A percentile compares a stretch with the other conserved stretches of the same genome.
Conservation (phyloP, 805 yeast genomes). For the Kurtzmaniella cleridarum region DNA sequence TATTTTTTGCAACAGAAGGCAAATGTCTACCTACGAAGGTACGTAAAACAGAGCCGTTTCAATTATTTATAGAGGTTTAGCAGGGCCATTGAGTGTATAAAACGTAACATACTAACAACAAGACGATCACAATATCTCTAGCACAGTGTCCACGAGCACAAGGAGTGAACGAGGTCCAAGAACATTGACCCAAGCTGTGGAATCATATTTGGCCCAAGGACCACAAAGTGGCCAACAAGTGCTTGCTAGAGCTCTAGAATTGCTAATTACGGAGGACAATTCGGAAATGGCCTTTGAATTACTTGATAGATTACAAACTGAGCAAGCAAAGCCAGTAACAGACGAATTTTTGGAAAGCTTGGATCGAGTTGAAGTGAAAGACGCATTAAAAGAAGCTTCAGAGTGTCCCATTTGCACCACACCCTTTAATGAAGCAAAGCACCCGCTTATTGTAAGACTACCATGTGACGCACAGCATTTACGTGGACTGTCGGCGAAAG, state of each 20-base stretch:
- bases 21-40: slow-evolving; percentile 44
- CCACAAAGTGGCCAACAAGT: slow-evolving; percentile 13
- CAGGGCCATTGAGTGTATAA: no score
- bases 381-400: slow-evolving; percentile 44
- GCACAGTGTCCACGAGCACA: slow-evolving; percentile 5
- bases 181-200: slow-evolving; percentile 1
- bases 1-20: not conserved
- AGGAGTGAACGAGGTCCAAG: slow-evolving; percentile 6
- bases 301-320: slow-evolving; percentile 15
- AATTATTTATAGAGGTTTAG: no score
- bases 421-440: slow-evolving; percentile 62
- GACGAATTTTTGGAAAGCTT: slow-evolving; percentile 70
- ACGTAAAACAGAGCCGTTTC: slow-evolving; percentile 12
- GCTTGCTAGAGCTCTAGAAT: slow-evolving; percentile 26
- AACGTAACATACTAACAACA: no score
- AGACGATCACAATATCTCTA: not conserved
- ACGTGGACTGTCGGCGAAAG: slow-evolving; percentile 19
- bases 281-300: slow-evolving; percentile 23
- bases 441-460: slow-evolving; percentile 73
- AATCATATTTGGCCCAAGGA: slow-evolving; percentile 3
- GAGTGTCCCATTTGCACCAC: slow-evolving; percentile 84
- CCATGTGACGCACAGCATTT: slow-evolving; percentile 48
- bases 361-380: slow-evolving; percentile 51
- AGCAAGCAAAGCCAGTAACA: slow-evolving; percentile 44
- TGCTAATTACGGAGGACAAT: slow-evolving; percentile 25